Evolutionary conservation across 2,329 filamentous ascomycete genomes (phyloP), one percentile per base, ranked within the genome.

Genomic region (Calonectria multiphialidica): DNA sequence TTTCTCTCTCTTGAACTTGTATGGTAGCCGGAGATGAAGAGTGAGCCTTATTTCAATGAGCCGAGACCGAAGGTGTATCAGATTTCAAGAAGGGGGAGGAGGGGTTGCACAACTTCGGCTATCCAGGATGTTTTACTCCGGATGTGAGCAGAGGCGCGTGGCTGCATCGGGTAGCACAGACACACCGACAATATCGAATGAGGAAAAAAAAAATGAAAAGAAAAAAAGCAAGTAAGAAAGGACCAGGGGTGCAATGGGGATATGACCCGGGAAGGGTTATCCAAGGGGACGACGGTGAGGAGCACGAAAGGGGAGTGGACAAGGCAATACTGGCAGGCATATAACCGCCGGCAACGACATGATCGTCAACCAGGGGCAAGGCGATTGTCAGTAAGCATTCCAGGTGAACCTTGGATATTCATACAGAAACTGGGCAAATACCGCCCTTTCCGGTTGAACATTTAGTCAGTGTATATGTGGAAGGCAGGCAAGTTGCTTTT

Each of bases 61-160:
- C 28, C 68, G 68, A 67, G 63, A 71, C 63, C 62, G 53, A 44
- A 35, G 44, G 28, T 33, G 68, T 71, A 71, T 71, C 68, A 71
- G 63, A 63, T 71, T 40, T 15, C 23, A 45, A 57, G 68, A 33
- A 67, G 47, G 55, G 64, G 49, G 44, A 23, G 44, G 50, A 49
- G 53, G 53, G 66, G 55, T 23, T 65, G 61, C 53, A 37, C 68
- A 49, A 49, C 68, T 61, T 63, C 55, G 68, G 68, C 16, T 63
- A 28, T 50, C 25, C 42, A 50, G 68, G 62, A 50, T 55, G 18
- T 37, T 42, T 25, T 25, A 40, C 30, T 70, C 33, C 62, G 42
- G 53, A 47, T 71, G 45, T 42, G 63, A 42, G 63, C 47, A 59
- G 35, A 59, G 35, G 33, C 21, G 33, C 33, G 18, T 59, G 53